These are phyloP conservation scores for Tephrocybe rancida DNA, from an alignment of 768 basidiomycete genomes.

Conservation along the genomic window DNA sequence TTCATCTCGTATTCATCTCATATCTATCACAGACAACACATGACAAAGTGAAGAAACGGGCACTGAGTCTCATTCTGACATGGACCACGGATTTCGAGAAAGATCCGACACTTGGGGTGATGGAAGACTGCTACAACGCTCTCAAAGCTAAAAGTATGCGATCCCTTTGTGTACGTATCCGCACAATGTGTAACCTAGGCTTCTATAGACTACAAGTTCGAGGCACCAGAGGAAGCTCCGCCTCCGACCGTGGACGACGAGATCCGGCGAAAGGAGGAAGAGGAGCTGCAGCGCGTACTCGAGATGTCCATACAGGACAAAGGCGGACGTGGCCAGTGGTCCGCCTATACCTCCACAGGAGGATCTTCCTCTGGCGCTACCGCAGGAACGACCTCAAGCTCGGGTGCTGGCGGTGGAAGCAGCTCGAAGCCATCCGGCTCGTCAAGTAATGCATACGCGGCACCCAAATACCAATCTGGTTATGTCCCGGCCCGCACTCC, in stretches of 20 bases:
- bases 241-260: constrained; percentile 80
- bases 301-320: constrained; percentile 94
- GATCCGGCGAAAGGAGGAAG: constrained; percentile 83
- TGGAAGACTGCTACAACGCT: constrained; percentile 86
- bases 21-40: constrained; percentile 70
- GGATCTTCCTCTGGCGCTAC: constrained; percentile 26
- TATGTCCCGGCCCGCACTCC: constrained; percentile 62
- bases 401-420: constrained; percentile 13
- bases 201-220: constrained; percentile 69
- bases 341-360: constrained; percentile 37
- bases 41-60: constrained; percentile 83
- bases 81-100: constrained; percentile 88
- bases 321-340: constrained; percentile 71
- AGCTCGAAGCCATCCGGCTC: constrained; percentile 19
- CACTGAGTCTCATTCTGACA: constrained; percentile 68
- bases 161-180: constrained; percentile 3
- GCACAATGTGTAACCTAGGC: not conserved
- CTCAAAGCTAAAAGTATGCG: constrained; percentile 78
- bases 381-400: constrained; percentile 17
- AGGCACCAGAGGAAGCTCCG: constrained; percentile 58
- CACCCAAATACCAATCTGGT: constrained; percentile 49
- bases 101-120: constrained; percentile 80
- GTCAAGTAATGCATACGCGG: constrained; percentile 21
- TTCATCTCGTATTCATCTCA: not conserved
- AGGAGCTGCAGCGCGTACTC: constrained; percentile 89